Evolutionary conservation across 768 basidiomycete species (phyloP).

Genomic region (Clitopilus hobsonii): DNA sequence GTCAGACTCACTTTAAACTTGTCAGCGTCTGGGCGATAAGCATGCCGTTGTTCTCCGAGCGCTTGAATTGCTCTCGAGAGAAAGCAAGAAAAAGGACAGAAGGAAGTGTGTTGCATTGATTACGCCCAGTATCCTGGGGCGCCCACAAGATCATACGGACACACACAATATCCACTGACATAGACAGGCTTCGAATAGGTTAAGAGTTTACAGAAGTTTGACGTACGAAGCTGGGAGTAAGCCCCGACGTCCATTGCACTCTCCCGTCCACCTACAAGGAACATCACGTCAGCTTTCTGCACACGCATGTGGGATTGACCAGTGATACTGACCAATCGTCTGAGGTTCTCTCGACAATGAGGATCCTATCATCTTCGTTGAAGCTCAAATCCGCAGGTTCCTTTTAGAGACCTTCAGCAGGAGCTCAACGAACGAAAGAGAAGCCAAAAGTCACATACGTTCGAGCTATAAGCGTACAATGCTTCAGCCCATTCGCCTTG

Average conservation of each 20-base stretch:
- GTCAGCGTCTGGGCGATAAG: no score
- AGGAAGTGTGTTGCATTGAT: no score
- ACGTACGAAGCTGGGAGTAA: slow-evolving; percentile 70
- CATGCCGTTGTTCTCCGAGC: no score
- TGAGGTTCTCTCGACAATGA: slow-evolving; percentile 61
- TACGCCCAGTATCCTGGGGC: no score
- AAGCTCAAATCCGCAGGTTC: slow-evolving; percentile 66
- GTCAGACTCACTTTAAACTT: background rate
- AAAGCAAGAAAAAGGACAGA: no score
- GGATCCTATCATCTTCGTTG: slow-evolving; percentile 50
- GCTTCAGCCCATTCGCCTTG: slow-evolving; percentile 75
- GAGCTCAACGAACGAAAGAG: background rate
- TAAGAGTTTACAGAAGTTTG: slow-evolving; percentile 50
- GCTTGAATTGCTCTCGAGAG: no score
- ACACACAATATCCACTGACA: no score
- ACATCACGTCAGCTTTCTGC: background rate
- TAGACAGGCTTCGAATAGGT: no score
- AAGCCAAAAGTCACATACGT: slow-evolving; percentile 28
- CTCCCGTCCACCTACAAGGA: slow-evolving; percentile 60
- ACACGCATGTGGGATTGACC: slow-evolving; percentile 1
- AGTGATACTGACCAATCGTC: slow-evolving; percentile 62
- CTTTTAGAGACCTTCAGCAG: slow-evolving; percentile 28
- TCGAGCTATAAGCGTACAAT: slow-evolving; percentile 69
- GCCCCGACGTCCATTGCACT: slow-evolving; percentile 52
- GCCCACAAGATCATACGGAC: background rate